Evolutionary conservation across 805 yeast species (phyloP), one percentile per base, ranked within the genome.

Genomic region (Spathaspora sp.): DNA sequence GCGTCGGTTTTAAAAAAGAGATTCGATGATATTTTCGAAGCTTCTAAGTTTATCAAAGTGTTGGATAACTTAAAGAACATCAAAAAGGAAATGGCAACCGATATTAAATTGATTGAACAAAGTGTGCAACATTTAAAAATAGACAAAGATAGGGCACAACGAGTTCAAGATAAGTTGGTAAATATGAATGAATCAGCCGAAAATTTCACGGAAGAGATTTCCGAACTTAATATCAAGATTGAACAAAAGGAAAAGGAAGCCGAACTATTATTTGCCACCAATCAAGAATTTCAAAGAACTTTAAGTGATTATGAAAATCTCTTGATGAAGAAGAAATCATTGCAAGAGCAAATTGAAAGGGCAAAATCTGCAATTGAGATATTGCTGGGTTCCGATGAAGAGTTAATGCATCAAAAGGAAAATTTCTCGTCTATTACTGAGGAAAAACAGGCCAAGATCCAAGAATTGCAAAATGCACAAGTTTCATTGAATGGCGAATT

Each of bases 21-120:
- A 49, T 96, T 94, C 61, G 99, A 94, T 66, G 99, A 94, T 67
- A 93, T 94, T 8, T 94, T 94, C 62, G 97, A 94, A 68, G 97
- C 97, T 0, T 81, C 90, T 58, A 91, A 89, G 65, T 96, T 88
- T 62, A 90, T 97, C 0, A 93, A 89, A 63, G 96, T 94, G 0
- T 72, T 94, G 38, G 97, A 92, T 52, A 82, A 81, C 49, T 75
- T 94, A 60, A 92, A 91, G 62, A 66, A 65, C 1, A 80, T 91
- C 42, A 81, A 87, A 49, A 93, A 92, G 60, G 96, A 89, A 44
- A 81, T 89, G 80, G 72, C 83, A 10, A 72, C 77, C 1, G 96
- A 91, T 53, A 85, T 89, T 38, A 87, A 85, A 60, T 66, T 93
- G 9, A 74, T 91, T 46, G 85, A 87, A 56, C 90, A 88, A 60